Evolutionary conservation across 345 rosid species (phyloP).

Genomic region (Eucalyptus regnans): DNA sequence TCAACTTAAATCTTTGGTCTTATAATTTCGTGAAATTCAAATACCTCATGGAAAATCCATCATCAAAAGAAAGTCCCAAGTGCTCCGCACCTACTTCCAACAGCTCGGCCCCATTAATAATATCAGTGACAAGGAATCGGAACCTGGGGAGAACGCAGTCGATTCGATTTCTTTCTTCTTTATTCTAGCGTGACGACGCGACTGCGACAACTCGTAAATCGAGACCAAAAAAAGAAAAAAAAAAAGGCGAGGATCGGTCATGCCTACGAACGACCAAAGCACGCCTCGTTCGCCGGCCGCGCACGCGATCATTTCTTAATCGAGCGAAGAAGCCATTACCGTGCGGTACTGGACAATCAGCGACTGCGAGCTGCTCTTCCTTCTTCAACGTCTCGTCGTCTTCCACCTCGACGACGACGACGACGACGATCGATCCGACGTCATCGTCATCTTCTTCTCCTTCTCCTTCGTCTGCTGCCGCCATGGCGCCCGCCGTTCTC

Average conservation of each 20-base stretch:
- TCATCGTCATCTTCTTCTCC: background rate
- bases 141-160: background rate
- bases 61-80: background rate
- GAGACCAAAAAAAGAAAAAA: background rate
- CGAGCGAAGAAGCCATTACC: background rate
- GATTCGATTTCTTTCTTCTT: background rate
- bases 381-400: background rate
- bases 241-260: background rate
- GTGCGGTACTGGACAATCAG: background rate
- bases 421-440: background rate
- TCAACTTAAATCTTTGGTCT: background rate
- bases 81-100: background rate
- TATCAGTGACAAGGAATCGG: background rate
- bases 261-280: background rate
- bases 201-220: background rate
- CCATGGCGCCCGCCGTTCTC: constrained; percentile 9
- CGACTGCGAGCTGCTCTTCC: background rate
- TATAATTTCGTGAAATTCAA: too few relatives aligned
- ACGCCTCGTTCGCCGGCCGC: background rate
- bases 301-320: background rate
- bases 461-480: background rate
- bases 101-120: too few relatives aligned
- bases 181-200: background rate
- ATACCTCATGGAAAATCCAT: background rate
- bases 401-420: background rate